Evolutionary conservation across 352 stramenopile genomes (phyloP), one percentile per base, ranked within the genome.

Genomic region (Pythium brassicae): DNA sequence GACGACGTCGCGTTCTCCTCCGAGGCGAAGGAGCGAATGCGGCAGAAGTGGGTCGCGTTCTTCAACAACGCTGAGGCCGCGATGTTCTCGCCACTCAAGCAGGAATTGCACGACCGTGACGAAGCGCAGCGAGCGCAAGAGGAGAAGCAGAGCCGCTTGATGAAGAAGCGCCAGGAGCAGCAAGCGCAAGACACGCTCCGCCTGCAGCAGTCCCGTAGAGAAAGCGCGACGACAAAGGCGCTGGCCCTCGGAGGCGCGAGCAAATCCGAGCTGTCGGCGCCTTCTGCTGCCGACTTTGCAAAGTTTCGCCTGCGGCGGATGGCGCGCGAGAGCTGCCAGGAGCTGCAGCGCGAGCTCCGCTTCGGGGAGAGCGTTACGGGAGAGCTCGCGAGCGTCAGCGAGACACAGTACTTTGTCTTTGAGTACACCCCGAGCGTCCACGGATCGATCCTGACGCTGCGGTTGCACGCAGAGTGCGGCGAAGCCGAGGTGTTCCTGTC

Each of bases 401-500:
- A 71, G 2, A 59, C 52, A 1, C 63, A 72, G 19, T 81, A 83
- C 43, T 91, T 81, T 35, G 78, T 87, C 45, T 88, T 89, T 35
- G 62, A 74, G 47, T 86, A 86, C 50, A 11, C 55, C 5, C 65
- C 68, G 0, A 58, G 71, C 35, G 34, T 49, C 0, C 50, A 78
- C 15, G 72, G 65, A 0, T 68, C 71, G 8, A 92, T 88, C 48
- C 53, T 89, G 39, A 92, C 81, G 2, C 40, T 89, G 26, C 77
- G 78, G 47, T 67, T 92, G 27, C 68, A 85, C 40, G 52, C 73
- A 0, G 22, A 66, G 1, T 22, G 50, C 9, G 81, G 81, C 23
- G 72, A 87, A 20, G 78, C 75, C 3, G 77, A 88, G 37, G 50
- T 85, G 40, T 88, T 89, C 48, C 57, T 92, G 63, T 89, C 78